phyloP scores from a whole-genome alignment of 1,284 basidiomycete genomes.

The Ganoderma sinense region DNA sequence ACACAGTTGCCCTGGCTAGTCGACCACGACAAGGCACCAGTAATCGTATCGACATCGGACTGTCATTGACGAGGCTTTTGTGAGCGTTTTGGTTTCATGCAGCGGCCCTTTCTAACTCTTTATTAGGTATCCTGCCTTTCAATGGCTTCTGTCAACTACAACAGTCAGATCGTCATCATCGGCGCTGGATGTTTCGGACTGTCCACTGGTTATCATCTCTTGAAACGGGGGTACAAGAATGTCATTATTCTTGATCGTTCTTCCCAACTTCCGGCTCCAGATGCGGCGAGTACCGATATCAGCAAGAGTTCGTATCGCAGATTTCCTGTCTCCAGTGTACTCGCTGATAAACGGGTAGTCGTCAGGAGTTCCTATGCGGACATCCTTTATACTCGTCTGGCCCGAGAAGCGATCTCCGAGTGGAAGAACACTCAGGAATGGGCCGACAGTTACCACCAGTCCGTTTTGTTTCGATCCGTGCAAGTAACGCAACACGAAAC shows the following conservation, averaged over 20 bases:
- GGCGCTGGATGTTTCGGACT: conserved; percentile 90
- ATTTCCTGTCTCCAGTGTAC: neutral
- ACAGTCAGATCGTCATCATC: conserved; percentile 68
- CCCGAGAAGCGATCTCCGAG: conserved; percentile 71
- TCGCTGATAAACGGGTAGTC: conserved; percentile 48
- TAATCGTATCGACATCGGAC: too few relatives aligned
- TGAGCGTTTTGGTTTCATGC: neutral
- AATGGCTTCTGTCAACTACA: neutral
- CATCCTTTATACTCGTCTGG: conserved; percentile 72
- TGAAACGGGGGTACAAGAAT: conserved; percentile 68
- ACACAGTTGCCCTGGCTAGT: neutral
- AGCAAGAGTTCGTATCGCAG: conserved; percentile 70
- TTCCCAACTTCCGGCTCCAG: conserved; percentile 69
- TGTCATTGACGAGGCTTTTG: too few relatives aligned
- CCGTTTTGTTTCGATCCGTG: conserved; percentile 18
- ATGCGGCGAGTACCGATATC: conserved; percentile 85
- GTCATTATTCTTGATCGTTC: conserved; percentile 82
- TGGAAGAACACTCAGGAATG: conserved; percentile 77
- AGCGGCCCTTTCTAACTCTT: neutral
- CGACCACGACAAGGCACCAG: neutral
- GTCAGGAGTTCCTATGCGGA: conserved; percentile 78
- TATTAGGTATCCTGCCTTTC: neutral
- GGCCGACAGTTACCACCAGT: conserved; percentile 86
- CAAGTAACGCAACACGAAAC: neutral
- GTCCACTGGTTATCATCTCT: conserved; percentile 84